Evolutionary conservation across 805 yeast genomes (phyloP).

Genomic region (Wickerhamiella vanderwaltii): DNA sequence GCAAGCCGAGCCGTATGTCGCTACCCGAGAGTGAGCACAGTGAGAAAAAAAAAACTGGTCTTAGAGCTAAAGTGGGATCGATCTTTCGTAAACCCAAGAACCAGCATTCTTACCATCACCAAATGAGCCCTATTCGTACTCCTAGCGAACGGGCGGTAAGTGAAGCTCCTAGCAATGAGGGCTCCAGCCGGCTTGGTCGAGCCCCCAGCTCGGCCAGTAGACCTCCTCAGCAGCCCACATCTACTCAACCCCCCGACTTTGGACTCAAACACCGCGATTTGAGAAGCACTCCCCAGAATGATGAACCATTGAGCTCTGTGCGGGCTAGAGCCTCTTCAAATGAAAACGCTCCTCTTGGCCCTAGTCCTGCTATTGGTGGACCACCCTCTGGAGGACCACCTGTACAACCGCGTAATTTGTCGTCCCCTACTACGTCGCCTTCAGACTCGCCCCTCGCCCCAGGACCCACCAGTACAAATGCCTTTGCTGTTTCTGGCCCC

Average conservation of each 20-base stretch:
- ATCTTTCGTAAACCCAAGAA: conserved; percentile 26
- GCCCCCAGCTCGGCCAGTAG: conserved; percentile 4
- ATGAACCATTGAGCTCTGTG: background rate
- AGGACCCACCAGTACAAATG: too few relatives aligned
- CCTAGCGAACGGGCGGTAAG: background rate
- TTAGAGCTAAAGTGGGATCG: conserved; percentile 29
- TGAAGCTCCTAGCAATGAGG: conserved; percentile 10
- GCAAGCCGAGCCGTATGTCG: conserved; percentile 16
- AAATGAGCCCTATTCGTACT: conserved; percentile 11
- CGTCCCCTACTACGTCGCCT: background rate
- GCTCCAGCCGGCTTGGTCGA: background rate
- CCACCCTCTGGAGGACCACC: background rate
- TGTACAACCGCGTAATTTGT: background rate
- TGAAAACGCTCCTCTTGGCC: background rate
- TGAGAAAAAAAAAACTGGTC: conserved; percentile 13
- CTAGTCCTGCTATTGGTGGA: background rate
- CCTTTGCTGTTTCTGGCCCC: background rate
- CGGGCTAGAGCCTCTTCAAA: background rate
- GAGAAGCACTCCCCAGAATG: background rate
- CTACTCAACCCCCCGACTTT: conserved; percentile 19
- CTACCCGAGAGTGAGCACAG: conserved; percentile 12
- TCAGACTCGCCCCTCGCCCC: background rate
- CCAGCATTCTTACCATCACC: conserved; percentile 10
- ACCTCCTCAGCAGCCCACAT: conserved; percentile 8
- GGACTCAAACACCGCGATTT: conserved; percentile 10